Evolutionary conservation across 371 early-diverging fungal genomes (phyloP), one percentile per base, ranked within the genome.

Genomic region (Mucor circinelloides): DNA sequence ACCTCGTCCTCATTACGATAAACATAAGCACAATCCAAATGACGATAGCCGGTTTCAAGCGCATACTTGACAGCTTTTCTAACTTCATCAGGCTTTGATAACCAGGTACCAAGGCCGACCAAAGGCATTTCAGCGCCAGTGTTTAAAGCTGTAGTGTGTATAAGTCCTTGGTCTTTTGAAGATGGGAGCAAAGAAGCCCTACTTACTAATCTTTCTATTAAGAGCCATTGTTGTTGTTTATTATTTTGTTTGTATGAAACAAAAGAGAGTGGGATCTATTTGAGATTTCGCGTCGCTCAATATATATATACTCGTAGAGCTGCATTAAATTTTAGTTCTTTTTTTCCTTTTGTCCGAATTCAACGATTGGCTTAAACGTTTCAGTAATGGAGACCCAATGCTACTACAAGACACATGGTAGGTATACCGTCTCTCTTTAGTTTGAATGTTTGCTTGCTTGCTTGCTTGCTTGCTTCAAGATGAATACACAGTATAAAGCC

Each of bases 1-100:
- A 96, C 89, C 58, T 94, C 91, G 36, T 84, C 78, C 80, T 97
- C 96, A 79, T 97, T 97, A 64, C 85, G 81, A 73, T 97, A 91
- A 21, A 73, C 75, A 58, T 78, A 81, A 36, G 93, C 93, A 50
- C 89, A 86, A 73, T 94, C 94, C 60, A 95, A 89, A 66, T 91
- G 90, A 48, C 93, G 85, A 80, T 93, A 94, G 23, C 78, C 93
- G 32, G 71, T 71, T 36, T 83, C 67, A 31, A 91, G 67, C 17
- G 89, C 87, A 56, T 74, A 70, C 56, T 76, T 67, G 54, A 95
- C 87, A 52, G 89, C 86, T 27, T 86, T 74, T 68, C 82, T 78
- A 8, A 89, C 86, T 60, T 83, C 81, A 52, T 86, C 76, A 13
- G 81, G 80, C 78, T 86, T 78, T 36, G 85, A 78, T 59, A 86